Evolutionary conservation across 345 rosid genomes (phyloP).

Genomic region (Salix caprea): DNA sequence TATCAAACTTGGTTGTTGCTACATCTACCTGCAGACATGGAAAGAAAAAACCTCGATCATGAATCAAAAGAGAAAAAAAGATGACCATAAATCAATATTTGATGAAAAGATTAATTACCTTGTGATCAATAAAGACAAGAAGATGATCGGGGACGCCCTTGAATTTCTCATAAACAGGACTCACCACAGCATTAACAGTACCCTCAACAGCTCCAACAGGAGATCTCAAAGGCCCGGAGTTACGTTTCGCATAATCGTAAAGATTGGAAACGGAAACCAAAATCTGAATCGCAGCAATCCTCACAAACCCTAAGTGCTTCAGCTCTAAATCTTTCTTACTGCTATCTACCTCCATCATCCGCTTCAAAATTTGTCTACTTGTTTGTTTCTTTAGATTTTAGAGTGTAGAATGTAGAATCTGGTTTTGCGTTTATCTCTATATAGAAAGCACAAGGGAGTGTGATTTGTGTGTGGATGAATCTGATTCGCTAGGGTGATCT

Average conservation of each 20-base stretch:
- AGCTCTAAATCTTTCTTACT: slow-evolving; percentile 33
- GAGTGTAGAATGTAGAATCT: not conserved
- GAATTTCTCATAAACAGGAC: slow-evolving; percentile 60
- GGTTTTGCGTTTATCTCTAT: no score
- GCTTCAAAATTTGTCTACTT: not conserved
- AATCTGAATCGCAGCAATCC: slow-evolving; percentile 52
- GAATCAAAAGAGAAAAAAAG: not conserved
- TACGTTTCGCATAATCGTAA: slow-evolving; percentile 67
- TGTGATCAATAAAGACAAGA: slow-evolving; percentile 62
- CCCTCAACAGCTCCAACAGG: slow-evolving; percentile 65
- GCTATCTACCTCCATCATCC: slow-evolving; percentile 40
- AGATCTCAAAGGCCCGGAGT: slow-evolving; percentile 73
- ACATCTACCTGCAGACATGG: slow-evolving; percentile 52
- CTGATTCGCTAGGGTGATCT: slow-evolving; percentile 24
- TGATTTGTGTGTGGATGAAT: not conserved
- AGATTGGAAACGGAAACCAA: slow-evolving; percentile 48
- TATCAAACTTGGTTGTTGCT: slow-evolving; percentile 50
- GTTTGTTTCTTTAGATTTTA: not conserved
- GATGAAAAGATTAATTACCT: slow-evolving; percentile 43
- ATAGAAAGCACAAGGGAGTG: no score
- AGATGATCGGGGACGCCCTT: slow-evolving; percentile 62
- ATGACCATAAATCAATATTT: not conserved
- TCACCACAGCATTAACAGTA: slow-evolving; percentile 53
- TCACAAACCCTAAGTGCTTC: slow-evolving; percentile 65
- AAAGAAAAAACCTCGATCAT: not conserved